phyloP scores from a whole-genome alignment of 331 rosid species.

The Ulmus americana region DNA sequence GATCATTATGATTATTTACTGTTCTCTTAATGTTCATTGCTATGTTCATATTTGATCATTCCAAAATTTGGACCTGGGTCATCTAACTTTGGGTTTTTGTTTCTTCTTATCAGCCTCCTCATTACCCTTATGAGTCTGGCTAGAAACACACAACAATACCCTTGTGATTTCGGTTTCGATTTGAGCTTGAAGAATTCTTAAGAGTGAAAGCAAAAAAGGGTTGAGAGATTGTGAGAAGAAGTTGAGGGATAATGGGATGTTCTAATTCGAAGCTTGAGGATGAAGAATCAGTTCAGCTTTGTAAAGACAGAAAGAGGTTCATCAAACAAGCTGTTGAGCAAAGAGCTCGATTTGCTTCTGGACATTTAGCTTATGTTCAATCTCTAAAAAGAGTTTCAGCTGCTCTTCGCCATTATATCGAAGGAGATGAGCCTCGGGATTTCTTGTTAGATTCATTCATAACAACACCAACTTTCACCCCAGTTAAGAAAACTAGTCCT shows the following conservation, averaged over 20 bases:
- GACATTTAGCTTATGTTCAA: slow-evolving; percentile 64
- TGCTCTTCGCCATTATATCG: slow-evolving; percentile 67
- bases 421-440: slow-evolving; percentile 50
- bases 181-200: slow-evolving; percentile 49
- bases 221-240: slow-evolving; percentile 17
- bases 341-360: slow-evolving; percentile 59
- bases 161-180: slow-evolving; percentile 47
- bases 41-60: neutral
- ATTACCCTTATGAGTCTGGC: slow-evolving; percentile 47
- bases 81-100: slow-evolving; percentile 14
- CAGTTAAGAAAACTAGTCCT: slow-evolving; percentile 48
- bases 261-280: slow-evolving; percentile 74
- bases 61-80: slow-evolving; percentile 4
- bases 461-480: slow-evolving; percentile 49
- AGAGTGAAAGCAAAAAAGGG: slow-evolving; percentile 22
- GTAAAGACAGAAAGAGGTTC: slow-evolving; percentile 71
- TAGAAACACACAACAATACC: slow-evolving; percentile 31
- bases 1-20: slow-evolving; percentile 10
- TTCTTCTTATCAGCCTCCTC: slow-evolving; percentile 26
- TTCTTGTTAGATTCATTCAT: slow-evolving; percentile 50
- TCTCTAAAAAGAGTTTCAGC: slow-evolving; percentile 66
- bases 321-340: slow-evolving; percentile 79
- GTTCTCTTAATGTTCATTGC: slow-evolving; percentile 14
- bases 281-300: slow-evolving; percentile 75
- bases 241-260: slow-evolving; percentile 73